Evolutionary conservation across 805 yeast genomes (phyloP), one percentile per base, ranked within the genome.

Genomic region (Tetrapisispora iriomotensis): DNA sequence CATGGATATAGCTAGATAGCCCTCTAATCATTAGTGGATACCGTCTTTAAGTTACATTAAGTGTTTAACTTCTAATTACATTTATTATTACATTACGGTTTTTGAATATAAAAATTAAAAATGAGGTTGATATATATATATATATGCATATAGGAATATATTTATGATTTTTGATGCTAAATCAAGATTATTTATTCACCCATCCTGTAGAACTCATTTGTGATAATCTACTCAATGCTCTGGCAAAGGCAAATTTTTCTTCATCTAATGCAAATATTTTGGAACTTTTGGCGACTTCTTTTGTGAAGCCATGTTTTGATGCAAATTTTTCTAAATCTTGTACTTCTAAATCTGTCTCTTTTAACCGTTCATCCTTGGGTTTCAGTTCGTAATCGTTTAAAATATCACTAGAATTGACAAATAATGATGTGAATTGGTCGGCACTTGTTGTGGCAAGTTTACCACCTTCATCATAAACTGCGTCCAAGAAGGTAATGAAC

Each of bases 121-220:
- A n/a, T n/a, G n/a, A n/a, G n/a, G n/a, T n/a, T n/a, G n/a, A n/a
- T n/a, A n/a, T n/a, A n/a, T n/a, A n/a, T n/a, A n/a, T n/a, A n/a
- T n/a, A n/a, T n/a, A n/a, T n/a, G n/a, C n/a, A n/a, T n/a, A n/a
- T n/a, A n/a, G n/a, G n/a, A n/a, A n/a, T n/a, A n/a, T n/a, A n/a
- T n/a, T n/a, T n/a, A n/a, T n/a, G n/a, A n/a, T n/a, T n/a, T n/a
- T n/a, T n/a, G n/a, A n/a, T n/a, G n/a, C n/a, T n/a, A n/a, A n/a
- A n/a, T n/a, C n/a, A n/a, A n/a, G n/a, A 7, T 36, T 32, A 34
- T 28, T 42, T 45, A 6, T 39, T 37, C 6, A 85, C 79, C 98
- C 98, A 90, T 38, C 82, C 94, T 20, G 79, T 79, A 5, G 95
- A 82, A 48, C 94, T 80, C 96, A 90, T 90, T 50, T 90, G 97